A percentile compares a stretch with the other conserved stretches of the same genome.
phyloP scores from a whole-genome alignment of 2,329 filamentous ascomycete genomes.

The Aaosphaeria pasadenensis region DNA sequence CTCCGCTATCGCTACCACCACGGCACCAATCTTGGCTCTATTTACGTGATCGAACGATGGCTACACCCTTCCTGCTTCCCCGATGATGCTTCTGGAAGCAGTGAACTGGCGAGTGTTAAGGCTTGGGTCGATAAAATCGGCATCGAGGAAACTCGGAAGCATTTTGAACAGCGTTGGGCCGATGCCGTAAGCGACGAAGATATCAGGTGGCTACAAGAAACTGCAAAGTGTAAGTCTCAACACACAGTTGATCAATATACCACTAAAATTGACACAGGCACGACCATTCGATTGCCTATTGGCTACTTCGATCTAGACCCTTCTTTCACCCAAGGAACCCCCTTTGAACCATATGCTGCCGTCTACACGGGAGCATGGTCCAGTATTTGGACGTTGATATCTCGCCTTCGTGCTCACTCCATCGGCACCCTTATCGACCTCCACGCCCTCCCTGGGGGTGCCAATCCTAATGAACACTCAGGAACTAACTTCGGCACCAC shows the following conservation, averaged over 20 bases:
- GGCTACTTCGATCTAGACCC: constrained; percentile 58
- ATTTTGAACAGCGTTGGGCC: constrained; percentile 55
- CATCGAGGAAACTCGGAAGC: constrained; percentile 46
- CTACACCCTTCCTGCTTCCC: constrained; percentile 52
- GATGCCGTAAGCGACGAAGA: constrained; percentile 51
- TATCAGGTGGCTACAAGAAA: constrained; percentile 51
- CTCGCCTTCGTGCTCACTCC: constrained; percentile 44
- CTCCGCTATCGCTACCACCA: constrained; percentile 59
- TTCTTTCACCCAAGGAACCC: constrained; percentile 49
- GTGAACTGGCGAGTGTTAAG: constrained; percentile 53
- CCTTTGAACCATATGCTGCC: constrained; percentile 48
- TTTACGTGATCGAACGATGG: constrained; percentile 62
- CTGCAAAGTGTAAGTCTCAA: constrained; percentile 44
- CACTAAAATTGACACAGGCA: constrained; percentile 26
- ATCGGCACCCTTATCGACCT: constrained; percentile 59
- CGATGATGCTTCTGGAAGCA: constrained; percentile 39
- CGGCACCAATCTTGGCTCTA: constrained; percentile 57
- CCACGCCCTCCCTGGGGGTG: constrained; percentile 58
- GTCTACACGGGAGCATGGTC: constrained; percentile 56
- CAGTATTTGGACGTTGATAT: constrained; percentile 47
- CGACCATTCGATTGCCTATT: constrained; percentile 58
- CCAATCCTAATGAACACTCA: constrained; percentile 55
- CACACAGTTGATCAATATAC: not conserved
- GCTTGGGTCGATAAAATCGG: constrained; percentile 48
- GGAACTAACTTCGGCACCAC: constrained; percentile 53